These are phyloP conservation scores for Rubia occidens DNA, from an alignment of 305 asterid genomes.

Conservation along the genomic window DNA sequence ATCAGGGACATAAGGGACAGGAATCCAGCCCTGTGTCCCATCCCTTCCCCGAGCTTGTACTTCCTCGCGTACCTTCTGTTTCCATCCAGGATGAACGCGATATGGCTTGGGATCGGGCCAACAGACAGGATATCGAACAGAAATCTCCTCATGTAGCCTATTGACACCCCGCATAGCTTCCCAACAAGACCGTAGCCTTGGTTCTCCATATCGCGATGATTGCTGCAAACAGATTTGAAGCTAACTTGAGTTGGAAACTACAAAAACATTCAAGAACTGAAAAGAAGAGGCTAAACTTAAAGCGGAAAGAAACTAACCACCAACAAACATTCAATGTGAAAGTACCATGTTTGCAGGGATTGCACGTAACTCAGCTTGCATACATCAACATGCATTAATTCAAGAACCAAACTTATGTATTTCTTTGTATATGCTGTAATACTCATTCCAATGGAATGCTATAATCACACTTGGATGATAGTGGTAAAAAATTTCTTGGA, in stretches of 20 bases:
- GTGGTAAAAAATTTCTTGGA: too few relatives aligned
- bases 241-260: background rate
- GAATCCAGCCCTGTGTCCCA: slow-evolving; percentile 68
- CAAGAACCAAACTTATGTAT: background rate
- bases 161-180: slow-evolving; percentile 30
- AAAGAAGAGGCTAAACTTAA: background rate
- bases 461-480: too few relatives aligned
- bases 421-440: too few relatives aligned
- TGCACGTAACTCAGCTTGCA: background rate
- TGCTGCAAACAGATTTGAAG: slow-evolving; percentile 11
- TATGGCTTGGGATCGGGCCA: slow-evolving; percentile 65
- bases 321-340: background rate
- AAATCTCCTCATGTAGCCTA: slow-evolving; percentile 37
- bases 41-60: slow-evolving; percentile 40
- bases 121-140: slow-evolving; percentile 40
- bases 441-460: too few relatives aligned
- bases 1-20: slow-evolving; percentile 44
- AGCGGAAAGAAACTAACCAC: background rate
- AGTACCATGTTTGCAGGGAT: background rate
- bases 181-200: slow-evolving; percentile 13
- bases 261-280: background rate
- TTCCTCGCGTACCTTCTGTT: slow-evolving; percentile 60
- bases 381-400: background rate
- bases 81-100: slow-evolving; percentile 65
- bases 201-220: slow-evolving; percentile 26